phyloP scores from a whole-genome alignment of 208 protist species.

The Leishmania mexicana region DNA sequence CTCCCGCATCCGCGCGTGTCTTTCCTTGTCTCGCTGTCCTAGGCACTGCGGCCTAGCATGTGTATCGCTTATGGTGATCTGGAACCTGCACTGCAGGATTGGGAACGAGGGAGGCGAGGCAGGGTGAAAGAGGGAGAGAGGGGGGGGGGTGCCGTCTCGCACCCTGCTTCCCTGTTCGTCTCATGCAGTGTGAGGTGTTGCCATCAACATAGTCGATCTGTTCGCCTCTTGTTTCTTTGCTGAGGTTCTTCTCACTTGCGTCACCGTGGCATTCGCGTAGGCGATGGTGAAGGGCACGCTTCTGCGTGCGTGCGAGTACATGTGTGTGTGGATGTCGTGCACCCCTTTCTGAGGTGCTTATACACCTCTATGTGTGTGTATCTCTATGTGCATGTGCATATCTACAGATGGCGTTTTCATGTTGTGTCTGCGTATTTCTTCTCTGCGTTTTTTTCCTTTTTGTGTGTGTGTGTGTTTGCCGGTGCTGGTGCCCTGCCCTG shows the following conservation, averaged over 20 bases:
- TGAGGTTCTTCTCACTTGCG: not conserved
- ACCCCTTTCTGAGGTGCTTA: not conserved
- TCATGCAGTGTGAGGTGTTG: too few relatives aligned
- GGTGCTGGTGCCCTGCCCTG: too few relatives aligned
- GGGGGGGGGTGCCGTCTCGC: too few relatives aligned
- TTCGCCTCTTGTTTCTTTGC: not conserved
- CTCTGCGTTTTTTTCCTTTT: not conserved
- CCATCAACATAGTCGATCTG: too few relatives aligned
- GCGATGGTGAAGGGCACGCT: not conserved
- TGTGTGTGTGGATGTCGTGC: not conserved
- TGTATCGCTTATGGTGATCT: too few relatives aligned
- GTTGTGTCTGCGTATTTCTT: not conserved
- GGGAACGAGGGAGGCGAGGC: too few relatives aligned
- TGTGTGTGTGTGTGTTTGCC: not conserved
- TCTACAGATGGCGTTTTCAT: too few relatives aligned
- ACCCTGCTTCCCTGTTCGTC: too few relatives aligned
- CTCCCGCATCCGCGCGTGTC: not conserved
- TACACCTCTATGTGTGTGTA: not conserved
- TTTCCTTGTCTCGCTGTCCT: not conserved
- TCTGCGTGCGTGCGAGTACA: not conserved
- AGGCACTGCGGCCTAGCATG: too few relatives aligned
- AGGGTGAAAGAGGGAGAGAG: too few relatives aligned
- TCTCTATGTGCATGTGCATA: too few relatives aligned
- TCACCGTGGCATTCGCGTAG: not conserved
- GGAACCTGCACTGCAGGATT: too few relatives aligned